Conservation (phyloP, 805 yeast species). For the Candida montana region DNA sequence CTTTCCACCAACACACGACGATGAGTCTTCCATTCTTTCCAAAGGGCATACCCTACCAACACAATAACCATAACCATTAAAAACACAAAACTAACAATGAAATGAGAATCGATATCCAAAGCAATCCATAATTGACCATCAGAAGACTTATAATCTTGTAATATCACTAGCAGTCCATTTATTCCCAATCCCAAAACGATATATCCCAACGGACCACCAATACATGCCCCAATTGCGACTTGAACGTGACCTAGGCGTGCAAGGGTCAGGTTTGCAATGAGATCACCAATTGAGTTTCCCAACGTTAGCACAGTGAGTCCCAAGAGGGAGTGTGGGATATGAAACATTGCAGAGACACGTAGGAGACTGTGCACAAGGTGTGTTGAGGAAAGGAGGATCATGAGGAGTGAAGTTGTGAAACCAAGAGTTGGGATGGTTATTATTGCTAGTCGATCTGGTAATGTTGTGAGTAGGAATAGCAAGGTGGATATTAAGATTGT, state of each 20-base stretch:
- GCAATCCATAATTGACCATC: slow-evolving; percentile 5
- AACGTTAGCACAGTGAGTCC: slow-evolving; percentile 88
- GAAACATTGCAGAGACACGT: slow-evolving; percentile 51
- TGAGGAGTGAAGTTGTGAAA: slow-evolving; percentile 57
- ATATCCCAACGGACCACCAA: slow-evolving; percentile 86
- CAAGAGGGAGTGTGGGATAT: slow-evolving; percentile 69
- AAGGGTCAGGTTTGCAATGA: slow-evolving; percentile 75
- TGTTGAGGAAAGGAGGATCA: slow-evolving; percentile 66
- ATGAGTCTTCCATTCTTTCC: slow-evolving; percentile 4
- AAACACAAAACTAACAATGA: slow-evolving; percentile 21
- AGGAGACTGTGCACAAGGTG: slow-evolving; percentile 64
- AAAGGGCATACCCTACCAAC: slow-evolving; percentile 17
- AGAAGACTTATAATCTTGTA: neutral
- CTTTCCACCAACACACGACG: neutral
- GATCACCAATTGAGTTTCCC: slow-evolving; percentile 90
- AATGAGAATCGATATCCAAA: slow-evolving; percentile 18
- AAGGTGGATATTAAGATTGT: neutral
- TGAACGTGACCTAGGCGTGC: slow-evolving; percentile 77
- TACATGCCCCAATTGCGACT: slow-evolving; percentile 93
- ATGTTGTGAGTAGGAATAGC: neutral
- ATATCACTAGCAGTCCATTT: slow-evolving; percentile 49
- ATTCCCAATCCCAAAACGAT: slow-evolving; percentile 75
- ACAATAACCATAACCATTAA: slow-evolving; percentile 18
- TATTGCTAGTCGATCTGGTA: no score
- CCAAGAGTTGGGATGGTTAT: slow-evolving; percentile 47